These are phyloP conservation scores for Strobilomyces confusus DNA, from an alignment of 768 basidiomycete species.

Conservation along the genomic window DNA sequence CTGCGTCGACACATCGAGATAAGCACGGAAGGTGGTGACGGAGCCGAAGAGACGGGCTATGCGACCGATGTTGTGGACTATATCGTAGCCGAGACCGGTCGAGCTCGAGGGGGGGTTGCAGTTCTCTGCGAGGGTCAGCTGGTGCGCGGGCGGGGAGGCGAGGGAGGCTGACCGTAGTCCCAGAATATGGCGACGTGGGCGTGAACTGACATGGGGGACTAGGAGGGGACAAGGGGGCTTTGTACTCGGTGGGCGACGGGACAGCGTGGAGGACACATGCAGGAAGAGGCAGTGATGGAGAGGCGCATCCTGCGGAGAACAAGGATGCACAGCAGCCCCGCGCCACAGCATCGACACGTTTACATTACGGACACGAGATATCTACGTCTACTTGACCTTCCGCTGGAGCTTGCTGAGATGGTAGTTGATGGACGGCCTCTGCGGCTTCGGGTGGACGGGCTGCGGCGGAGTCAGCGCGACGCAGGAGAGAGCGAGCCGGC, in stretches of 20 bases:
- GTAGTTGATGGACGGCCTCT: constrained; percentile 82
- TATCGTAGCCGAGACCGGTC: constrained; percentile 36
- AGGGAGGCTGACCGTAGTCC: constrained; percentile 31
- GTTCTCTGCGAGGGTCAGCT: constrained; percentile 25
- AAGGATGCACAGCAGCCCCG: constrained; percentile 15
- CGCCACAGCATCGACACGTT: constrained; percentile 21
- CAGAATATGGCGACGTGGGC: constrained; percentile 42
- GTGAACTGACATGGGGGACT: constrained; percentile 31
- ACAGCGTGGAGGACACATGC: constrained; percentile 15
- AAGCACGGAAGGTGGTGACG: constrained; percentile 50
- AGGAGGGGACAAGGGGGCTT: constrained; percentile 8
- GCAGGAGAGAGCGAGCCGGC: neutral
- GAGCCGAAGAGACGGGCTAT: constrained; percentile 46
- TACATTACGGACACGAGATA: constrained; percentile 20
- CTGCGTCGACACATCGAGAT: constrained; percentile 44
- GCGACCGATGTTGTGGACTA: constrained; percentile 41
- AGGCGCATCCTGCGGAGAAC: constrained; percentile 1
- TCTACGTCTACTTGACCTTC: constrained; percentile 56
- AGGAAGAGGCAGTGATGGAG: constrained; percentile 2
- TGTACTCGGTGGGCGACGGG: constrained; percentile 18
- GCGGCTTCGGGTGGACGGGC: constrained; percentile 66
- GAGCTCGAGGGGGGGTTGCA: constrained; percentile 30
- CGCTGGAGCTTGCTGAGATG: constrained; percentile 80
- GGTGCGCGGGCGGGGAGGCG: neutral
- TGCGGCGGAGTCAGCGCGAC: constrained; percentile 27